Percentiles rank a stretch among this genome's conserved stretches.
These are phyloP conservation scores for Aspergillus sp. DNA, from an alignment of 2,329 filamentous ascomycete genomes.

Conservation along the genomic window DNA sequence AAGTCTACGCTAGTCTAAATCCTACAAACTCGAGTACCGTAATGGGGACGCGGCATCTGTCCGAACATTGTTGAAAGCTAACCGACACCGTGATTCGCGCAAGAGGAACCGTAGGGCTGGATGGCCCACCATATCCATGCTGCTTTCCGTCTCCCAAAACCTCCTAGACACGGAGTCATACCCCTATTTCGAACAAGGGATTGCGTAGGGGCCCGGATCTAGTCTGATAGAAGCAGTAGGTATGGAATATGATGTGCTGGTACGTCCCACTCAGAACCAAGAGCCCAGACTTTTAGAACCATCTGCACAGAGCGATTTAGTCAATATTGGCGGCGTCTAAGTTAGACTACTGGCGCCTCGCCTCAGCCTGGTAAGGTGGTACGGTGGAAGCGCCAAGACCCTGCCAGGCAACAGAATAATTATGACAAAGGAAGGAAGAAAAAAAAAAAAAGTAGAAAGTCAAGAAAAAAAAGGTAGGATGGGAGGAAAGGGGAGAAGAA, in stretches of 20 bases:
- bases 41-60: neutral
- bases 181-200: neutral
- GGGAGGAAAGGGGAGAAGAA: neutral
- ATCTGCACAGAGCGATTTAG: neutral
- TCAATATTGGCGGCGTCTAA: neutral
- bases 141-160: neutral
- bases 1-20: neutral
- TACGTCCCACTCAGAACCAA: neutral
- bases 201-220: neutral
- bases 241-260: neutral
- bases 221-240: neutral
- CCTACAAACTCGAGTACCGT: neutral
- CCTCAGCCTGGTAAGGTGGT: neutral
- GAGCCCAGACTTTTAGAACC: neutral
- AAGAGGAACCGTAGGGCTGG: neutral
- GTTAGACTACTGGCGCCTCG: neutral
- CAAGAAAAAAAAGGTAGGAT: neutral
- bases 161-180: neutral
- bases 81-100: neutral
- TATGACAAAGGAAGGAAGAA: neutral
- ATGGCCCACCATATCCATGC: neutral
- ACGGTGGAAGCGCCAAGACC: conserved; percentile 1
- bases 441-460: neutral
- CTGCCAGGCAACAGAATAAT: conserved; percentile 9
- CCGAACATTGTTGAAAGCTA: neutral